Evolutionary conservation across 805 yeast species (phyloP).

Genomic region (Vanderwaltozyma tropicalis): DNA sequence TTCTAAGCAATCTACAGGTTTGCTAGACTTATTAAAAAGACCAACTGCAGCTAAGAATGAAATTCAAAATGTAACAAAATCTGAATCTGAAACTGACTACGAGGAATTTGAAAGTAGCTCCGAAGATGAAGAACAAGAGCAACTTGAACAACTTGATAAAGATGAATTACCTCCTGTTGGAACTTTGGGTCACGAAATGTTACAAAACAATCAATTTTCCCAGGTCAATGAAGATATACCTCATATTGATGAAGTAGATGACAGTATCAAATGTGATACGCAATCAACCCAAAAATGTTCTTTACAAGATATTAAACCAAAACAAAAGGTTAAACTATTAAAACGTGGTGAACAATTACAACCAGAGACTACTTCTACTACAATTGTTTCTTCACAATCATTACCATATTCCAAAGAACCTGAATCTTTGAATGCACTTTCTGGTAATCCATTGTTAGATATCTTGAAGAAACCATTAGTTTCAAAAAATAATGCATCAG

Average conservation of each 20-base stretch:
- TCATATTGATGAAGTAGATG: slow-evolving; percentile 12
- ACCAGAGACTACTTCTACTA: neutral
- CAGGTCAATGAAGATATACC: slow-evolving; percentile 11
- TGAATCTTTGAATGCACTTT: no score
- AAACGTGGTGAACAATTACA: slow-evolving; percentile 30
- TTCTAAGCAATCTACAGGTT: slow-evolving; percentile 11
- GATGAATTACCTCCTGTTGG: slow-evolving; percentile 4
- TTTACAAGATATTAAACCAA: slow-evolving; percentile 6
- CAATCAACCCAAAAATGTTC: neutral
- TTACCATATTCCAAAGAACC: slow-evolving; percentile 10
- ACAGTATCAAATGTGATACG: slow-evolving; percentile 5
- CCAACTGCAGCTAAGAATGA: neutral
- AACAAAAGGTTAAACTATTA: slow-evolving; percentile 28
- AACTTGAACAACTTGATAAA: slow-evolving; percentile 8
- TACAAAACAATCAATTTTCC: slow-evolving; percentile 10
- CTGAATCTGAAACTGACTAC: slow-evolving; percentile 3
- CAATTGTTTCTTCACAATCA: slow-evolving; percentile 10
- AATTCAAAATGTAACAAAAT: neutral
- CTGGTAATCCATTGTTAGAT: slow-evolving; percentile 1
- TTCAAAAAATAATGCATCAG: neutral
- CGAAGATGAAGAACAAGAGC: slow-evolving; percentile 10
- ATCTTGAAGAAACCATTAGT: neutral
- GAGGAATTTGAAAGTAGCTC: slow-evolving; percentile 25
- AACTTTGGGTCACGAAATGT: slow-evolving; percentile 2
- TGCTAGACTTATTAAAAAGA: slow-evolving; percentile 9